Evolutionary conservation across 768 basidiomycete species (phyloP), one percentile per base, ranked within the genome.

Genomic region (Auriculariales sp.): DNA sequence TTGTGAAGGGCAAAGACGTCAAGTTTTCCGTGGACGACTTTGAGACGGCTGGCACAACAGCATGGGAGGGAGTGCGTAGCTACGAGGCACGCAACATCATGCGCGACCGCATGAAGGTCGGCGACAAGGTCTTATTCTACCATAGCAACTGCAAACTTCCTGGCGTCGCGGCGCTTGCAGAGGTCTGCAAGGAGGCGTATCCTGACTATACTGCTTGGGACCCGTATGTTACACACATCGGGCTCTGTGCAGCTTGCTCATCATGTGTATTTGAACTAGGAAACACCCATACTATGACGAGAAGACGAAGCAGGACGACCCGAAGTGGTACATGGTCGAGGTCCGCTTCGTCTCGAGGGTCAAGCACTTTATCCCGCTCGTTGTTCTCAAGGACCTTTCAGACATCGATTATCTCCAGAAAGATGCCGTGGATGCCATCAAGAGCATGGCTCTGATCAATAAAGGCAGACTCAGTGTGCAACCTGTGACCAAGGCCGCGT

Each of bases 151-250:
- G 83, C 65, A 90, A 85, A 66, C 74, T 58, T 47, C 87, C 87
- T 60, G 86, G 86, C 15, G 75, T 92, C 51, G 83, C 84, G 34
- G 89, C 75, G 9, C 81, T 90, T 61, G 87, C 87, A 14, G 73
- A 85, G 76, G 86, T 87, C 6, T 72, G 72, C 28, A 87, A 78
- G 62, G 83, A 85, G 61, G 87, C 89, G 4, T 93, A 94, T 64
- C 87, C 91, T 17, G 92, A 97, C 61, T 74, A 89, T 91, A 90
- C 91, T 3, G 89, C 91, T 29, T 94, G 88, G 87, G 88, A 93
- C 59, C 59, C 75, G 88, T 87, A 59, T 55, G 81, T 66, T 42
- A 24, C 14, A n/a, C 24, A 62, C 53, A 36, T 49, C 47, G 19
- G 28, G 49, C 28, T 52, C 25, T 34, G 4, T 6, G n/a, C 27